These are phyloP conservation scores for Diaporthe sp. DNA, from an alignment of 2,329 filamentous ascomycete species.

Conservation along the genomic window DNA sequence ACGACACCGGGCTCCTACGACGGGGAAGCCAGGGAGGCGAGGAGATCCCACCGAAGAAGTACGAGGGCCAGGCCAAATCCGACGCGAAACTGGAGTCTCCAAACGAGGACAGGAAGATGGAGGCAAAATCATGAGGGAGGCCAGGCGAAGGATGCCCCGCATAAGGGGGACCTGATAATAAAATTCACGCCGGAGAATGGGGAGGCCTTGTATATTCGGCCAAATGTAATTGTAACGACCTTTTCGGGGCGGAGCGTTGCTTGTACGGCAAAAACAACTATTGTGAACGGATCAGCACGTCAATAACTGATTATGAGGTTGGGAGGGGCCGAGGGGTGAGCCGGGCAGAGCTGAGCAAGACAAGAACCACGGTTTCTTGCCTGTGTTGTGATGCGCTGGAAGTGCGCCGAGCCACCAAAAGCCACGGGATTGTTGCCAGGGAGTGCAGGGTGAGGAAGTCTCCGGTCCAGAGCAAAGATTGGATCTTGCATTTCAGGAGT, in stretches of 20 bases:
- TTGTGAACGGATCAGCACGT: constrained; percentile 31
- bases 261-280: constrained; percentile 34
- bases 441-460: not conserved
- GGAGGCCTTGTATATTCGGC: constrained; percentile 21
- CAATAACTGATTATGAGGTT: constrained; percentile 19
- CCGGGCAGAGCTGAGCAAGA: constrained; percentile 10
- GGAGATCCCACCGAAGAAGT: constrained; percentile 48
- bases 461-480: constrained; percentile 27
- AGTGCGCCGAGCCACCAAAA: not conserved
- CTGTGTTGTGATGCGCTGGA: not conserved
- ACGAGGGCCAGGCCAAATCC: constrained; percentile 55
- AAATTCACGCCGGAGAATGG: constrained; percentile 2
- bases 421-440: not conserved
- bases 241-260: constrained; percentile 34
- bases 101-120: constrained; percentile 44
- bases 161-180: not conserved
- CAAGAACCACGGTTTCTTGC: not conserved
- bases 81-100: constrained; percentile 52
- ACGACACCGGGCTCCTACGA: constrained; percentile 60
- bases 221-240: constrained; percentile 39
- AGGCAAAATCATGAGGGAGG: constrained; percentile 30
- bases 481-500: constrained; percentile 31
- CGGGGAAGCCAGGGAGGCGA: constrained; percentile 62
- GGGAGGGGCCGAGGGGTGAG: not conserved
- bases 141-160: not conserved